Evolutionary conservation across 768 basidiomycete species (phyloP).

Genomic region (Thelephora aurantiotincta): DNA sequence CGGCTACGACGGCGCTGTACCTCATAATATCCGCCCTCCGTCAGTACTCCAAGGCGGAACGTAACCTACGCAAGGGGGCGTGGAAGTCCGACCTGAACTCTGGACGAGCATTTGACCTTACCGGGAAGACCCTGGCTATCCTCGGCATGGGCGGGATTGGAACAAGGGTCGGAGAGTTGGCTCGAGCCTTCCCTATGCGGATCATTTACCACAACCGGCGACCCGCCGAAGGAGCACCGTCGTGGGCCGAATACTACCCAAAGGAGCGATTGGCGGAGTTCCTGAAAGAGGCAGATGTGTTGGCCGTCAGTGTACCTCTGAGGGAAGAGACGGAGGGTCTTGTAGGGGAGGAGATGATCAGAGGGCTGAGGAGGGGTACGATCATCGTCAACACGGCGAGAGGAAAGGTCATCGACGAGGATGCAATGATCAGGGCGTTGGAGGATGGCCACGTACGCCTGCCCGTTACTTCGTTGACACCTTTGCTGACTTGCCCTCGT

Average conservation of each 20-base stretch:
- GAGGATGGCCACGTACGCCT: conserved; percentile 74
- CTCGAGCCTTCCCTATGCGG: conserved; percentile 78
- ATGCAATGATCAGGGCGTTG: conserved; percentile 71
- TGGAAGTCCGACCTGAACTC: conserved; percentile 47
- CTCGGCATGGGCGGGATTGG: conserved; percentile 74
- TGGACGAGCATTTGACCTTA: conserved; percentile 43
- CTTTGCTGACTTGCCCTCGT: conserved; percentile 4
- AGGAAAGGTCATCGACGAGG: conserved; percentile 85
- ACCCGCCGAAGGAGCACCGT: conserved; percentile 41
- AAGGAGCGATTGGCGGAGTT: conserved; percentile 46
- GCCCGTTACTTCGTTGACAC: background rate
- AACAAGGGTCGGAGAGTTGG: conserved; percentile 51
- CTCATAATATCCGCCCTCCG: conserved; percentile 68
- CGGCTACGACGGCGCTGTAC: conserved; percentile 79
- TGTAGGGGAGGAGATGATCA: conserved; percentile 64
- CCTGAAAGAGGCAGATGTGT: conserved; percentile 59
- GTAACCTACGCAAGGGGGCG: conserved; percentile 33
- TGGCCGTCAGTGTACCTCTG: conserved; percentile 80
- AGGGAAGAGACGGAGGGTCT: conserved; percentile 57
- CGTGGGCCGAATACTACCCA: conserved; percentile 64
- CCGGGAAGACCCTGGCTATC: conserved; percentile 55
- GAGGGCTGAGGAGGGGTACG: conserved; percentile 61
- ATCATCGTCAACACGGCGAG: conserved; percentile 81
- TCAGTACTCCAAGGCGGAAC: conserved; percentile 55
- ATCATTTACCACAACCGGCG: conserved; percentile 68